Evolutionary conservation across 1,139 yeast genomes (phyloP).

Genomic region (Lodderomyces elongisporus): DNA sequence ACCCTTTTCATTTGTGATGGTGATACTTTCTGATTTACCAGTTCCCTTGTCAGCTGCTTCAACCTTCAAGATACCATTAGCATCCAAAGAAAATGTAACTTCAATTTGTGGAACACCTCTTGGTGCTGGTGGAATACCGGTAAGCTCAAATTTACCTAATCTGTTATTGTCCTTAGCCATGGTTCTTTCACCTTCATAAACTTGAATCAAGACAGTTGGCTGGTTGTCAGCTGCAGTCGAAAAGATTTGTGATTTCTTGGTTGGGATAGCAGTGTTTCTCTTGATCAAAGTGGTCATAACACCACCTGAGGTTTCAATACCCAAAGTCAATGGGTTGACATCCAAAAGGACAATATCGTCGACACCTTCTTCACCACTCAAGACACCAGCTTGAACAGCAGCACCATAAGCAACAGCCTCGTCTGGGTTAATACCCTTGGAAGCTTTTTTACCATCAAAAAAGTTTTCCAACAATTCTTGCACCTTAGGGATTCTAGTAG

Average conservation of each 20-base stretch:
- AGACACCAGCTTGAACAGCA: constrained; percentile 84
- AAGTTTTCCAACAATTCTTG: constrained; percentile 82
- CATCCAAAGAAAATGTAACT: constrained; percentile 44
- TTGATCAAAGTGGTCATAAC: constrained; percentile 45
- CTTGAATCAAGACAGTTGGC: constrained; percentile 45
- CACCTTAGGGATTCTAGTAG: constrained; percentile 97
- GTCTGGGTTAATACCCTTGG: constrained; percentile 95
- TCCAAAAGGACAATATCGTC: constrained; percentile 46
- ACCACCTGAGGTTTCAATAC: constrained; percentile 48
- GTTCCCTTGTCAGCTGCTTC: constrained; percentile 45
- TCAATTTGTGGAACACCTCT: constrained; percentile 49
- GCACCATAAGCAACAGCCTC: constrained; percentile 56
- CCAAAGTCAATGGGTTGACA: constrained; percentile 46
- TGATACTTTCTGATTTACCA: constrained; percentile 82
- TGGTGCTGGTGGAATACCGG: constrained; percentile 47
- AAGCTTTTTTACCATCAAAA: constrained; percentile 90
- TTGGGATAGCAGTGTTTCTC: constrained; percentile 47
- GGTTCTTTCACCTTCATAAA: constrained; percentile 47
- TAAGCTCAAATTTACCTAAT: constrained; percentile 45
- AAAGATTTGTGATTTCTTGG: constrained; percentile 45
- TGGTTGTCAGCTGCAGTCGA: constrained; percentile 47
- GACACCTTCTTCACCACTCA: constrained; percentile 65
- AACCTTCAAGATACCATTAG: constrained; percentile 46
- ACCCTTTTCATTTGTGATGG: constrained; percentile 96
- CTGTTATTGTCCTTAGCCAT: constrained; percentile 42